Evolutionary conservation across 306 rosid genomes (phyloP).

Genomic region (Quercus glauca): DNA sequence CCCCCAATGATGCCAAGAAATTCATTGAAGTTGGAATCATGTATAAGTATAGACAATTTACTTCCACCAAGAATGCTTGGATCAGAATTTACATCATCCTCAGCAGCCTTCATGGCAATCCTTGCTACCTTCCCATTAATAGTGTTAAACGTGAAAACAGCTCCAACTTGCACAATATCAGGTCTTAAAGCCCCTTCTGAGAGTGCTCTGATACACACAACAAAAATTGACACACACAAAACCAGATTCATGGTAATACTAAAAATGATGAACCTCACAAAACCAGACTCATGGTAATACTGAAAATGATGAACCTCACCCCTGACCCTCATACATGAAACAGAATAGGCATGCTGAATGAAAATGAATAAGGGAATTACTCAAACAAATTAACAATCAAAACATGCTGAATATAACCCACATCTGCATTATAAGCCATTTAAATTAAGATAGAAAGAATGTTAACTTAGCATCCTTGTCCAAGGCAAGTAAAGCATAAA

Average conservation of each 20-base stretch:
- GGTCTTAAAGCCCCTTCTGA: conserved; percentile 35
- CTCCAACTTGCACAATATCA: conserved; percentile 43
- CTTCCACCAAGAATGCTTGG: conserved; percentile 43
- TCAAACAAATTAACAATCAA: background rate
- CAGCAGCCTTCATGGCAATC: conserved; percentile 52
- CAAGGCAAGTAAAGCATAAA: no score
- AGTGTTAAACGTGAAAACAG: conserved; percentile 35
- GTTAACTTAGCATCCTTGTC: no score
- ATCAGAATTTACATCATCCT: conserved; percentile 47
- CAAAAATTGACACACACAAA: conserved; percentile 30
- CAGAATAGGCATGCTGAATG: background rate
- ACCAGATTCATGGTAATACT: conserved; percentile 23
- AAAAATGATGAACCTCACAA: conserved; percentile 16
- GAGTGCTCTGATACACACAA: conserved; percentile 27
- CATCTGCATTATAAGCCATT: background rate
- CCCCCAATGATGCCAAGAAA: conserved; percentile 54
- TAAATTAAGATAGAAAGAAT: background rate
- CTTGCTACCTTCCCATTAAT: conserved; percentile 45
- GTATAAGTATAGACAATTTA: conserved; percentile 35
- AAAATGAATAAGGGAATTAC: background rate
- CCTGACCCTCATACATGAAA: background rate
- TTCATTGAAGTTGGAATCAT: conserved; percentile 49
- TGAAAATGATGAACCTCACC: background rate
- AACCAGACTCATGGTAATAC: conserved; percentile 23
- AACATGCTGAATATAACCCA: background rate